phyloP scores from a whole-genome alignment of 1,284 basidiomycete genomes.

The Ceratobasidium sp. region DNA sequence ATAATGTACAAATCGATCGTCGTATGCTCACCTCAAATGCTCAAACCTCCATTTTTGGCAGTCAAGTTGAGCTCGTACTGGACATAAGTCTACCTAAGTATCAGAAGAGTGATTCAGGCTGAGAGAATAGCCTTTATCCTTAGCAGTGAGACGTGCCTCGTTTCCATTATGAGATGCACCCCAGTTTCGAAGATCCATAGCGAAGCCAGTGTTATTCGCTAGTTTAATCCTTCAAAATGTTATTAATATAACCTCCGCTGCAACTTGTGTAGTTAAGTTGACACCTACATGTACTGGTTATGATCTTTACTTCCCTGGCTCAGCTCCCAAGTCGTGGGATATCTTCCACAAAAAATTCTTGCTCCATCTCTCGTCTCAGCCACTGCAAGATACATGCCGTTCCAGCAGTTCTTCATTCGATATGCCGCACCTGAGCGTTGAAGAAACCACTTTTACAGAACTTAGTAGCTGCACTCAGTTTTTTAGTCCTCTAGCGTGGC shows the following conservation, averaged over 20 bases:
- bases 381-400: neutral
- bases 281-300: constrained; percentile 3
- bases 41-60: constrained; percentile 17
- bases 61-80: neutral
- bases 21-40: neutral
- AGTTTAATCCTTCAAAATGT: neutral
- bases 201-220: neutral
- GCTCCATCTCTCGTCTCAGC: neutral
- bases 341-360: neutral
- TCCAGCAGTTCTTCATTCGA: constrained; percentile 9
- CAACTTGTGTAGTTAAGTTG: too few relatives aligned
- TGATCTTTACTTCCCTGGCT: neutral
- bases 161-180: neutral
- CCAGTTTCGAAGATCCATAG: neutral
- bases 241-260: neutral
- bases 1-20: too few relatives aligned
- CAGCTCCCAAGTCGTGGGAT: constrained; percentile 10
- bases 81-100: too few relatives aligned
- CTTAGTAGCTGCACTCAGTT: too few relatives aligned
- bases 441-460: neutral
- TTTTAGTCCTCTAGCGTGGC: neutral
- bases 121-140: too few relatives aligned
- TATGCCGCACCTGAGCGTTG: constrained; percentile 6
- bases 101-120: too few relatives aligned
- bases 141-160: neutral